Percentiles rank a stretch among this genome's conserved stretches.
Conservation (phyloP, 352 stramenopile genomes). For the Phytopythium oedochilum region DNA sequence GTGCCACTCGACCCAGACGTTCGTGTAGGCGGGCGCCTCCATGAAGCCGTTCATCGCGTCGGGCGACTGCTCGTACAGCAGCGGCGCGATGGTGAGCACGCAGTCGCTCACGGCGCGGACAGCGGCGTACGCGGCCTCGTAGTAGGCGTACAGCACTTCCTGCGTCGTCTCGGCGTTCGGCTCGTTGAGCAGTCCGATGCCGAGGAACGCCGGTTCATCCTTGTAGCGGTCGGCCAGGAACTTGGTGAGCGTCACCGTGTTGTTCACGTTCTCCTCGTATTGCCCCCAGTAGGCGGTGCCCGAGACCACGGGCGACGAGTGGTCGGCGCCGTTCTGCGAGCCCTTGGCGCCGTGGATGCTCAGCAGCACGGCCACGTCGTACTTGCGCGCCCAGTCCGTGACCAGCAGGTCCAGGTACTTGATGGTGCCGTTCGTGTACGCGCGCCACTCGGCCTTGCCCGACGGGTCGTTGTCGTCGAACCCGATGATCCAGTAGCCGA, state of each 20-base stretch:
- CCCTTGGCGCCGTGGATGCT: constrained; percentile 57
- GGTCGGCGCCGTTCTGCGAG: constrained; percentile 55
- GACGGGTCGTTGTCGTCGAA: constrained; percentile 29
- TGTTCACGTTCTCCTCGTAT: constrained; percentile 37
- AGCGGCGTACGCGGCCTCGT: constrained; percentile 39
- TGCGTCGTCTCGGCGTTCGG: constrained; percentile 26
- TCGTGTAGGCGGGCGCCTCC: constrained; percentile 37
- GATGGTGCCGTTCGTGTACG: constrained; percentile 32
- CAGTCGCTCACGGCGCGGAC: constrained; percentile 49
- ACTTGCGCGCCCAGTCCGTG: constrained; percentile 25
- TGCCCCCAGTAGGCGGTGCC: constrained; percentile 29
- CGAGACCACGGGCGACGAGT: constrained; percentile 32
- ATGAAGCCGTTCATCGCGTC: constrained; percentile 57
- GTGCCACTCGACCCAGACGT: constrained; percentile 84
- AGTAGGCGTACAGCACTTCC: constrained; percentile 47
- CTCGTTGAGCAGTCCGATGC: constrained; percentile 53
- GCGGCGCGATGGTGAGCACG: constrained; percentile 52
- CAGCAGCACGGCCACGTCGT: constrained; percentile 43
- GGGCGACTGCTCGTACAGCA: constrained; percentile 56
- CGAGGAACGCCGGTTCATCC: constrained; percentile 40
- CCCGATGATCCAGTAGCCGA: constrained; percentile 54
- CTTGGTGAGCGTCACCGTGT: constrained; percentile 21
- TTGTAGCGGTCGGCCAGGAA: constrained; percentile 46
- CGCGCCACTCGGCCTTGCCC: constrained; percentile 29
- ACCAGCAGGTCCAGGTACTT: constrained; percentile 43